A percentile compares a stretch with the other conserved stretches of the same genome.
Conservation (phyloP, 2,329 filamentous ascomycete genomes). For the Rhynchosporium secalis region DNA sequence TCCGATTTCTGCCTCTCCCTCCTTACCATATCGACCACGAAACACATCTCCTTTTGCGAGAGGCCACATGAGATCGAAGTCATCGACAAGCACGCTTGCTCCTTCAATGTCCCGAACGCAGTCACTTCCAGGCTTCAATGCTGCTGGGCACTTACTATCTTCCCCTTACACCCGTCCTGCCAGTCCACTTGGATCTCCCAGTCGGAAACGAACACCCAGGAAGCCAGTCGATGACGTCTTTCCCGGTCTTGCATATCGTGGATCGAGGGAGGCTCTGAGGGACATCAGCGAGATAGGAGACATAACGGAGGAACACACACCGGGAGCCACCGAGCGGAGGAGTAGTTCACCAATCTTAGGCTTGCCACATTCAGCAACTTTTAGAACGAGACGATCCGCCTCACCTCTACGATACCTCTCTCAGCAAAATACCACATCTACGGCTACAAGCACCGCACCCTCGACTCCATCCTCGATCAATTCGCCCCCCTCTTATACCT, state of each 20-base stretch:
- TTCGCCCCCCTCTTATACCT: conserved; percentile 50
- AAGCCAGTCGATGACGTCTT: conserved; percentile 63
- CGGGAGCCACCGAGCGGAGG: conserved; percentile 46
- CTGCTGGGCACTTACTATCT: conserved; percentile 57
- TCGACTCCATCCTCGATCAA: conserved; percentile 51
- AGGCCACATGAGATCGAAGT: conserved; percentile 58
- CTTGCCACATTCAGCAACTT: conserved; percentile 25
- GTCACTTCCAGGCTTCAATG: conserved; percentile 63
- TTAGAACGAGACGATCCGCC: conserved; percentile 48
- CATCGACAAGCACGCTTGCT: conserved; percentile 54
- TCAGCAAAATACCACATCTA: conserved; percentile 43
- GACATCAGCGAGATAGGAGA: conserved; percentile 33
- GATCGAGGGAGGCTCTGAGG: conserved; percentile 31
- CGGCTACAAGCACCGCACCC: conserved; percentile 41
- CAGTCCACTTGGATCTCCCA: conserved; percentile 57
- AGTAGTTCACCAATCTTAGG: conserved; percentile 53
- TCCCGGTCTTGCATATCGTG: conserved; percentile 51
- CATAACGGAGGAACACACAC: conserved; percentile 47
- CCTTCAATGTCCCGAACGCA: conserved; percentile 62
- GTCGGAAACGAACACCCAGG: conserved; percentile 51
- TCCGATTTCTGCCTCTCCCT: conserved; percentile 43
- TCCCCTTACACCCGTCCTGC: conserved; percentile 52
- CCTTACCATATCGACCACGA: conserved; percentile 59
- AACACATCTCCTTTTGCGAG: conserved; percentile 62
- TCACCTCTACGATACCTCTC: conserved; percentile 56